Base-by-base conservation (phyloP, 129 eudicot genomes). In the Pulicaria dysenterica region DNA sequence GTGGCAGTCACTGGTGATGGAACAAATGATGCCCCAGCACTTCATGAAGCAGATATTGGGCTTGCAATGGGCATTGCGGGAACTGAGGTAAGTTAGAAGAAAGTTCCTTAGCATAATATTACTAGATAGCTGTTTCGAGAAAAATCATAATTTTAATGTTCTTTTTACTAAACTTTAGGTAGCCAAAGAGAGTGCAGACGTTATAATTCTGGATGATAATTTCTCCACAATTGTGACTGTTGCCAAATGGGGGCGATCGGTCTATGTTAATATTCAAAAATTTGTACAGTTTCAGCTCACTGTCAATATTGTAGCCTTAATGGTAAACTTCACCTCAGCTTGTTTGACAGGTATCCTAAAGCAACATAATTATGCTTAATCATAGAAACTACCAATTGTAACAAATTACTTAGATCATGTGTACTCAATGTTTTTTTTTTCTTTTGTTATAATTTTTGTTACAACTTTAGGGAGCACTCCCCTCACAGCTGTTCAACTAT, bases 61-160 rank as follows among this genome's bases (percentile, higher is more conserved):
- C 94, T 95, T 81, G 99, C 99, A 37, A 95, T 95, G 99, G 99
- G 99, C 45, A 95, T 95, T 73, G 99, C 99, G 15, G 99, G 99
- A 69, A 95, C 99, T 69, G 99, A 95, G 95, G 99, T 86, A 76
- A 47, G 75, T 70, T 63, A 46, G 16, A 34, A 46, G 16, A 34
- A 48, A 39, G 58, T 15, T 57, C 34, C 14, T 50, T 38, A 65
- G 14, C 62, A 45, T 72, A 57, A 11, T 56, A 70, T 69, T 46
- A 42, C 49, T 12, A 5, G 19, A 42, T 43, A 67, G 5, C 36
- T 34, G 15, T 34, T 14, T 13, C 5, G 44, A 7, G 4, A 58
- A 36, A 57, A 19, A 36, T 53, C 2, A 38, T 6, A 45, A 39
- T 57, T 24, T n/a, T 43, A 34, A 42, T 64, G 43, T 43, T 10